phyloP scores from a whole-genome alignment of 2,329 filamentous ascomycete species.

The Beauveria sp. region DNA sequence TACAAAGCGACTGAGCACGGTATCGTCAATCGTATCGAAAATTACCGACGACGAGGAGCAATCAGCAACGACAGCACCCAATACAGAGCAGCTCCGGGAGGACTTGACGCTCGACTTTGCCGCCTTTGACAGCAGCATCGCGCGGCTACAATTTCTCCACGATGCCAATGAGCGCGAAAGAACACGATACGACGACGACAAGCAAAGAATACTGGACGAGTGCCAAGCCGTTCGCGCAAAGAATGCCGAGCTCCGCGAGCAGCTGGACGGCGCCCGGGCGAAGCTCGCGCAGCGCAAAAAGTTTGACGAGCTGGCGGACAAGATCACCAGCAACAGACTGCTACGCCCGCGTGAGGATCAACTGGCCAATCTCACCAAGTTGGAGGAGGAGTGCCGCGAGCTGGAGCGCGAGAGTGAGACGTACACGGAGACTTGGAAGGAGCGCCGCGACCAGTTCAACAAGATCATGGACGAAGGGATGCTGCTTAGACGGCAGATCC shows the following conservation, averaged over 20 bases:
- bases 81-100: constrained; percentile 65
- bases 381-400: constrained; percentile 82
- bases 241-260: constrained; percentile 62
- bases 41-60: constrained; percentile 16
- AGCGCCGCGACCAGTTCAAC: constrained; percentile 79
- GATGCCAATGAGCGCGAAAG: constrained; percentile 78
- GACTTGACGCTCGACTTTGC: constrained; percentile 84
- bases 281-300: constrained; percentile 71
- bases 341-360: constrained; percentile 82
- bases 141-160: constrained; percentile 79
- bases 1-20: constrained; percentile 67
- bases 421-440: constrained; percentile 76
- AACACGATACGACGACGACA: constrained; percentile 73
- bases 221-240: constrained; percentile 71
- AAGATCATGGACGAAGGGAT: constrained; percentile 87
- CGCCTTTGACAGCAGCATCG: constrained; percentile 77
- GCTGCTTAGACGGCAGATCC: constrained; percentile 74
- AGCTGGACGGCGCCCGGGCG: constrained; percentile 68
- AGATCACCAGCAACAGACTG: constrained; percentile 74
- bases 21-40: constrained; percentile 51
- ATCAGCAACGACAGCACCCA: constrained; percentile 36
- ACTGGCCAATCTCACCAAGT: constrained; percentile 64
- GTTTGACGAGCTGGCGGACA: constrained; percentile 82
- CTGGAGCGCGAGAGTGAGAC: constrained; percentile 76
- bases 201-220: constrained; percentile 68